These are phyloP conservation scores for Arctium minus DNA, from an alignment of 129 eudicot genomes.

Conservation along the genomic window DNA sequence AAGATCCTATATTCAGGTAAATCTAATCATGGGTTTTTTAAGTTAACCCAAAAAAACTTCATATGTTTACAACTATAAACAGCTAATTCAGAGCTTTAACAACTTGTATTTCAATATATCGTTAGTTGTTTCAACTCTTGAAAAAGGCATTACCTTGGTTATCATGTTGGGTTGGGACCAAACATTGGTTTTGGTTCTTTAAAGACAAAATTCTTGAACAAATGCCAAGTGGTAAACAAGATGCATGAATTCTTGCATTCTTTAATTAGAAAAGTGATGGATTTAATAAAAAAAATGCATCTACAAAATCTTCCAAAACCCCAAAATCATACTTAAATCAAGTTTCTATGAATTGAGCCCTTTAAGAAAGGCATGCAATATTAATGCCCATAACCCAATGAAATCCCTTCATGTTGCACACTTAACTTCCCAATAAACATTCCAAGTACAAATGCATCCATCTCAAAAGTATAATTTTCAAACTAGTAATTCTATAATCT, in stretches of 20 bases:
- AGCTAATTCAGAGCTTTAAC: neutral
- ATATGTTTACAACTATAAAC: neutral
- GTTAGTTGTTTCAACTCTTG: neutral
- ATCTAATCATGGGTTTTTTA: neutral
- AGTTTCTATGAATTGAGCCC: slow-evolving; percentile 30
- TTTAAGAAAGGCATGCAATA: slow-evolving; percentile 36
- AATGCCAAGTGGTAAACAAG: slow-evolving; percentile 27
- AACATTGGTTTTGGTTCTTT: slow-evolving; percentile 31
- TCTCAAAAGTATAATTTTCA: slow-evolving; percentile 19
- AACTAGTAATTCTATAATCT: neutral
- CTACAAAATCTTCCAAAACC: slow-evolving; percentile 24
- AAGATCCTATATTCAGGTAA: slow-evolving; percentile 30
- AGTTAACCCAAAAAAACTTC: neutral
- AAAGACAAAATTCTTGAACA: slow-evolving; percentile 37
- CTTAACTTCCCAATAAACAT: slow-evolving; percentile 27
- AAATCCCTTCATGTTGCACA: slow-evolving; percentile 26
- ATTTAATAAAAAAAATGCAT: slow-evolving; percentile 16
- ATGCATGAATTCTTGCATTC: slow-evolving; percentile 39
- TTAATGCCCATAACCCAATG: slow-evolving; percentile 33
- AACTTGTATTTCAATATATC: neutral
- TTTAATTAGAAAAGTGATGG: slow-evolving; percentile 41
- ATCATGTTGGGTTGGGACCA: slow-evolving; percentile 41
- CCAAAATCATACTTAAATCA: slow-evolving; percentile 31
- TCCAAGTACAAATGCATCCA: slow-evolving; percentile 20
- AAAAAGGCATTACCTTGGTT: neutral